Conservation (phyloP, 1,139 yeast species). For the Chernovozyma sophiae-reginae region DNA sequence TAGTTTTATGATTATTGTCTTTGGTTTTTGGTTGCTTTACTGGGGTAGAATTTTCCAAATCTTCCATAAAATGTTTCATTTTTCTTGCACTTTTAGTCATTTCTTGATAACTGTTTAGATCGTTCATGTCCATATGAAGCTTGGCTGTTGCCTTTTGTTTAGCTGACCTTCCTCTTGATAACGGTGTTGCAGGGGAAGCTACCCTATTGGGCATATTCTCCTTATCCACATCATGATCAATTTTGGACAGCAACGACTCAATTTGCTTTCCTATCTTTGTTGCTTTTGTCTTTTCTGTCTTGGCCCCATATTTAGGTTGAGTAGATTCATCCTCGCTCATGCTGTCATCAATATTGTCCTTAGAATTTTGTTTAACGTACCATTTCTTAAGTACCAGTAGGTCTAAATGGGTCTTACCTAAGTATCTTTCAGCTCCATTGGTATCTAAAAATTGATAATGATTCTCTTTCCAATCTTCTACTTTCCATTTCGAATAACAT, state of each 20-base stretch:
- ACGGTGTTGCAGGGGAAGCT: background rate
- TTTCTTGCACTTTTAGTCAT: slow-evolving; percentile 35
- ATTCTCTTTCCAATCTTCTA: slow-evolving; percentile 39
- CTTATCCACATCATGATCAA: slow-evolving; percentile 1
- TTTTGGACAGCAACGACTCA: background rate
- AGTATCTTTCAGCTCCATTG: slow-evolving; percentile 34
- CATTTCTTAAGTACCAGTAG: slow-evolving; percentile 37
- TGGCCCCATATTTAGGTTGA: slow-evolving; percentile 7
- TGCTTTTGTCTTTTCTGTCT: slow-evolving; percentile 9
- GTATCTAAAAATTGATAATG: slow-evolving; percentile 42
- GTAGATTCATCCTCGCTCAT: slow-evolving; percentile 28
- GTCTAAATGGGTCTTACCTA: slow-evolving; percentile 51
- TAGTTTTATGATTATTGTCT: slow-evolving; percentile 7
- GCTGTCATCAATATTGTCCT: slow-evolving; percentile 29
- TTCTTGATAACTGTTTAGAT: slow-evolving; percentile 57
- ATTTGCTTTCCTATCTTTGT: slow-evolving; percentile 4
- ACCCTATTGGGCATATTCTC: background rate
- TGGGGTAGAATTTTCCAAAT: slow-evolving; percentile 19
- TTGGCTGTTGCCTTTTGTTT: slow-evolving; percentile 62
- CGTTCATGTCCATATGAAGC: slow-evolving; percentile 66
- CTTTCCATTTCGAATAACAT: slow-evolving; percentile 57
- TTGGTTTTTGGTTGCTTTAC: slow-evolving; percentile 8
- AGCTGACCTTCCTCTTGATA: slow-evolving; percentile 44
- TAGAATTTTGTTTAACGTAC: slow-evolving; percentile 19
- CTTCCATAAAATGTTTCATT: slow-evolving; percentile 37